Percentiles rank a stretch among this genome's conserved stretches.
phyloP scores from a whole-genome alignment of 768 basidiomycete genomes.

The Aureoboletus auriporus region DNA sequence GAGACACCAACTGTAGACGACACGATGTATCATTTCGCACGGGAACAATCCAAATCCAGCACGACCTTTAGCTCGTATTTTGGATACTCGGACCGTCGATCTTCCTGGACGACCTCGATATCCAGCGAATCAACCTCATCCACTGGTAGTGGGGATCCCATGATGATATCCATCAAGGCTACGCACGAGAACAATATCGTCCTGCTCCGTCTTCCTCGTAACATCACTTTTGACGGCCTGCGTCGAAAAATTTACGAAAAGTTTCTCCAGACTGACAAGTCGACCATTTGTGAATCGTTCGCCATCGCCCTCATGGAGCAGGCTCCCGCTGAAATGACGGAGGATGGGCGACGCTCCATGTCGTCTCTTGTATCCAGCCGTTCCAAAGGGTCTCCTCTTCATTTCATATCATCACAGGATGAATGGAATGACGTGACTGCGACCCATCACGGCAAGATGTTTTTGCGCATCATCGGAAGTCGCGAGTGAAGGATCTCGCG shows the following conservation, averaged over 20 bases:
- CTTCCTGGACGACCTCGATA: slow-evolving; percentile 31
- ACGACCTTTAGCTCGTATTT: slow-evolving; percentile 6
- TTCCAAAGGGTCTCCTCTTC: slow-evolving; percentile 27
- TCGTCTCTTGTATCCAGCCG: slow-evolving; percentile 30
- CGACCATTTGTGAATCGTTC: slow-evolving; percentile 52
- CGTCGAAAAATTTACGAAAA: slow-evolving; percentile 61
- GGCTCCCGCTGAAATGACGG: slow-evolving; percentile 11
- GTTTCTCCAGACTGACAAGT: slow-evolving; percentile 57
- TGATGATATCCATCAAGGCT: slow-evolving; percentile 57
- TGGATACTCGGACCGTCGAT: slow-evolving; percentile 16
- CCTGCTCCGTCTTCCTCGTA: slow-evolving; percentile 51
- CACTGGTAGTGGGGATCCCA: slow-evolving; percentile 21
- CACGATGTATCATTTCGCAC: slow-evolving; percentile 5
- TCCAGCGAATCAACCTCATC: slow-evolving; percentile 35
- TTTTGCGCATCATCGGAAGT: slow-evolving; percentile 46
- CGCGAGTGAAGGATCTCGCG: slow-evolving; percentile 12
- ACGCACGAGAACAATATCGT: slow-evolving; percentile 58
- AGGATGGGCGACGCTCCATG: slow-evolving; percentile 24
- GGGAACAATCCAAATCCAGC: slow-evolving; percentile 4
- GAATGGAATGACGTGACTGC: slow-evolving; percentile 56
- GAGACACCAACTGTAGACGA: slow-evolving; percentile 21
- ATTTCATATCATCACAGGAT: slow-evolving; percentile 49
- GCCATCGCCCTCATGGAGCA: slow-evolving; percentile 51
- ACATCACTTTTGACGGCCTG: slow-evolving; percentile 47
- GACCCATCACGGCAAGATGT: slow-evolving; percentile 46